A percentile compares a stretch with the other conserved stretches of the same genome.
These are phyloP conservation scores for Zizania palustris DNA, from an alignment of 202 grass and related monocot genomes.

Conservation along the genomic window DNA sequence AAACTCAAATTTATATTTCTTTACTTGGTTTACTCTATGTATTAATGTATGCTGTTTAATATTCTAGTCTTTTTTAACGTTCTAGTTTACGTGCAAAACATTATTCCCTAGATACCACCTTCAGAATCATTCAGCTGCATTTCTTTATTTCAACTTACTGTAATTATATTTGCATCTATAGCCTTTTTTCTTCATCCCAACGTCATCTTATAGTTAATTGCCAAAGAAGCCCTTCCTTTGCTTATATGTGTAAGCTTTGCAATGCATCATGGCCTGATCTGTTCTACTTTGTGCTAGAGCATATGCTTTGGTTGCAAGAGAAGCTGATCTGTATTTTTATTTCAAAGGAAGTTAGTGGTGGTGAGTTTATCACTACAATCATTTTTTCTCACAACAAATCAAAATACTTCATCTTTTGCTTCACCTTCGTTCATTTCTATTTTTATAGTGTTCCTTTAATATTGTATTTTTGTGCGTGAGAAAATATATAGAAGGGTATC, in stretches of 20 bases:
- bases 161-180: not conserved
- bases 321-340: too few species aligned
- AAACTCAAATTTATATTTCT: not conserved
- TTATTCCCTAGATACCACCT: not conserved
- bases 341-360: too few species aligned
- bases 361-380: too few species aligned
- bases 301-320: not conserved
- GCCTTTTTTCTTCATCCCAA: not conserved
- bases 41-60: slow-evolving; percentile 19
- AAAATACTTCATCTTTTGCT: too few species aligned
- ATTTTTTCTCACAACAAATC: too few species aligned
- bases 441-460: too few species aligned
- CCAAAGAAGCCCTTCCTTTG: not conserved
- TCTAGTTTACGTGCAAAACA: slow-evolving; percentile 18
- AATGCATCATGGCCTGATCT: not conserved
- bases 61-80: slow-evolving; percentile 19
- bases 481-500: too few species aligned
- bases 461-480: too few species aligned
- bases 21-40: slow-evolving; percentile 23
- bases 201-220: not conserved
- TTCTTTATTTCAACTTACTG: not conserved
- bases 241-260: not conserved
- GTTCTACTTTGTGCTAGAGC: not conserved
- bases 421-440: too few species aligned
- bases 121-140: not conserved